These are phyloP conservation scores for Nakaseomyces nivariensis DNA, from an alignment of 1,139 yeast species.

Conservation along the genomic window DNA sequence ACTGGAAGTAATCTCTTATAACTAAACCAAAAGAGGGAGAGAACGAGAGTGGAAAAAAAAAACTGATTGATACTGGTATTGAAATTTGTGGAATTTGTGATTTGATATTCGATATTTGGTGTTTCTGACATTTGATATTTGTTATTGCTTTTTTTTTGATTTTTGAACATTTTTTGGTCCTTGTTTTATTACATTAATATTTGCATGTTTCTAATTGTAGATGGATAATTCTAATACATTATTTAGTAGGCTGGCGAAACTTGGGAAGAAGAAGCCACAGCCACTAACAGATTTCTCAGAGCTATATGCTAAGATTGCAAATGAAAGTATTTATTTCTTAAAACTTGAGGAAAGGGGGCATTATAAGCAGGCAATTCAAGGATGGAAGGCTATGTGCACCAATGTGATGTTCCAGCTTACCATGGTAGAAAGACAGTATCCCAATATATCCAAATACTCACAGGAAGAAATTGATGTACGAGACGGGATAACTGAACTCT, in stretches of 20 bases:
- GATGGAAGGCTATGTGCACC: conserved; percentile 64
- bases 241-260: conserved; percentile 21
- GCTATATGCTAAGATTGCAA: conserved; percentile 53
- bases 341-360: conserved; percentile 47
- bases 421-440: conserved; percentile 38
- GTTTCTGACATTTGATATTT: too few relatives aligned
- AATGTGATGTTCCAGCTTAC: conserved; percentile 48
- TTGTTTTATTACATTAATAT: too few relatives aligned
- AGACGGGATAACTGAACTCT: conserved; percentile 31
- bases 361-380: conserved; percentile 48
- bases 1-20: too few relatives aligned
- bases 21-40: neutral
- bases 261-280: conserved; percentile 49
- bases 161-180: too few relatives aligned
- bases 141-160: too few relatives aligned
- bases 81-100: too few relatives aligned
- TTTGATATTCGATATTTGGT: too few relatives aligned
- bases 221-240: conserved; percentile 19
- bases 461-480: conserved; percentile 33
- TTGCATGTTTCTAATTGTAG: neutral
- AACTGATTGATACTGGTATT: neutral
- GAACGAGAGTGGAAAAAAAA: neutral
- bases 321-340: conserved; percentile 45
- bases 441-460: conserved; percentile 34
- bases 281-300: conserved; percentile 50